Evolutionary conservation across 768 basidiomycete genomes (phyloP), one percentile per base, ranked within the genome.

Genomic region (Psilocybe subaeruginosa): DNA sequence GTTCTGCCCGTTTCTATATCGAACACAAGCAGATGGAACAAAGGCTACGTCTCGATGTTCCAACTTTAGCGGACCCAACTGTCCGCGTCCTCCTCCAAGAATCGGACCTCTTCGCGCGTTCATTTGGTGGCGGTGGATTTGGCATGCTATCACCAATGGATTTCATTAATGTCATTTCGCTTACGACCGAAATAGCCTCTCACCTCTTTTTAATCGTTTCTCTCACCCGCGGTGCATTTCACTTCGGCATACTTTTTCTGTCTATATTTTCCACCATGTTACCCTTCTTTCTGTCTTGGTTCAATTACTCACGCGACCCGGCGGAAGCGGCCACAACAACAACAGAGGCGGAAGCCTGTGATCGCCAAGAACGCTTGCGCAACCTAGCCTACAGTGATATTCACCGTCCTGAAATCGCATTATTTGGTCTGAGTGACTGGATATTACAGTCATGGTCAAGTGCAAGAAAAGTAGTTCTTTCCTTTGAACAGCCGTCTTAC

Each of bases 341-440:
- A 3, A 81, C 82, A 45, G 90, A 91, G 70, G 84, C 83, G 14
- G 84, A 83, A 9, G 82, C 88, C 2, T 84, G 85, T 27, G 87
- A 90, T 54, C 85, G 85, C 45, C 89, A 90, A 68, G 91, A 93
- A 68, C 84, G 82, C 46, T 84, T 93, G 81, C 86, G 90, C 7
- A 85, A 82, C 67, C 76, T 95, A 41, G 93, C 87, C 0, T 86
- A 90, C 72, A 90, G 85, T 68, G 92, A 92, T 41, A 69, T 76
- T 0, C 86, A 91, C 71, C 87, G 92, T n/a, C 87, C 89, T 14
- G 93, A 96, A 72, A 82, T 95, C 33, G 79, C 88, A 35, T 78
- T 95, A 3, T 96, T 94, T 72, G 91, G 91, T 3, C 80, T 96
- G 14, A 88, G 87, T 9, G 88, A 91, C 41, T 96, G 93, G 94